These are phyloP conservation scores for Hyaloscypha hepaticicola DNA, from an alignment of 495 filamentous ascomycete genomes.

Conservation along the genomic window DNA sequence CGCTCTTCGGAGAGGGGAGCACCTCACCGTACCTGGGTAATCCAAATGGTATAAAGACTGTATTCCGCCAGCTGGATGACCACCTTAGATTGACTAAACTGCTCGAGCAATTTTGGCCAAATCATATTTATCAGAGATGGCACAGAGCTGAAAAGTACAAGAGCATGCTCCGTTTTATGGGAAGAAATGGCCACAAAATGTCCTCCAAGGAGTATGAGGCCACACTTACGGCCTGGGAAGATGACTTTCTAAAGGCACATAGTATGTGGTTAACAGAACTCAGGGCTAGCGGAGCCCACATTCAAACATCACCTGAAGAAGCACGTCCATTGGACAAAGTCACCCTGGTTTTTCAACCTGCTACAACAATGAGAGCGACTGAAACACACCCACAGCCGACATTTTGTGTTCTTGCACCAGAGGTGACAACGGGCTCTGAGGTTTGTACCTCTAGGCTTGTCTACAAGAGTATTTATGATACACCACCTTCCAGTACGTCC, in stretches of 20 bases:
- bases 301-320: neutral
- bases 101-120: neutral
- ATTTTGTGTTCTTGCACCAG: neutral
- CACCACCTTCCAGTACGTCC: neutral
- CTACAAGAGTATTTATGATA: neutral
- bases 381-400: neutral
- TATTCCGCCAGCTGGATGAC: neutral
- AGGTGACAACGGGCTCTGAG: neutral
- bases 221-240: neutral
- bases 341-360: neutral
- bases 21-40: neutral
- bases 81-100: neutral
- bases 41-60: neutral
- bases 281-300: neutral
- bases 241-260: neutral
- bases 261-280: neutral
- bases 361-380: neutral
- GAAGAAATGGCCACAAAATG: neutral
- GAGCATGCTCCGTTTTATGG: neutral
- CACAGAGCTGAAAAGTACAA: neutral
- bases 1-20: neutral
- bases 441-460: neutral
- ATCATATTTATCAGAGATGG: neutral
- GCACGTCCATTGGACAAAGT: neutral
- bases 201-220: neutral